Conservation (phyloP, 257 asterid genomes). For the Nicotiana tomentosiformis region DNA sequence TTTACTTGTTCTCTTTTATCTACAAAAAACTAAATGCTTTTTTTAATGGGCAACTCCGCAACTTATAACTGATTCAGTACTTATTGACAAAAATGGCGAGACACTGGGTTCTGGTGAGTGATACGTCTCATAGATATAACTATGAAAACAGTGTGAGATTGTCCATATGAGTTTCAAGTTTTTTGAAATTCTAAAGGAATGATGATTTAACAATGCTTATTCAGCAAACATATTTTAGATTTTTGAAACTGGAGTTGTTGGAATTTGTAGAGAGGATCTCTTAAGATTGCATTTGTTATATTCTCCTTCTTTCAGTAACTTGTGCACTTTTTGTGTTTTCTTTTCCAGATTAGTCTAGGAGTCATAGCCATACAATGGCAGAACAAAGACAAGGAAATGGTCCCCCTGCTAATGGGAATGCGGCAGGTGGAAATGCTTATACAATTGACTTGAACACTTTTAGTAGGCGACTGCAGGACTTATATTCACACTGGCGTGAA, state of each 20-base stretch:
- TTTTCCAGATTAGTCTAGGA: constrained; percentile 9
- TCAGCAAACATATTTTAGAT: not conserved
- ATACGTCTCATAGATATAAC: not conserved
- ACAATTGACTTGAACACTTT: constrained; percentile 42
- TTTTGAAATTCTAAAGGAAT: not conserved
- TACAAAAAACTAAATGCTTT: not conserved
- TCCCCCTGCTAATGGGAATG: constrained; percentile 28
- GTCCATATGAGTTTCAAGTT: not conserved
- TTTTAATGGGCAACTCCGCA: not conserved
- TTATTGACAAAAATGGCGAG: not conserved
- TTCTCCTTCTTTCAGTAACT: not conserved
- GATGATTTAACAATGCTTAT: not conserved
- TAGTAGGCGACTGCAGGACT: constrained; percentile 31
- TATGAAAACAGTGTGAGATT: not conserved
- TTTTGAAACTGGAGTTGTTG: not conserved
- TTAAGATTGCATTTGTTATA: not conserved
- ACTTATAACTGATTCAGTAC: not conserved
- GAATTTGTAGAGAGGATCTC: not conserved
- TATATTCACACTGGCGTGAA: constrained; percentile 47
- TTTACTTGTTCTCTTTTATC: not conserved
- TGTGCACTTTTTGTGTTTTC: constrained; percentile 11
- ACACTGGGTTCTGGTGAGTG: not conserved
- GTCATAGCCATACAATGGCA: constrained; percentile 29
- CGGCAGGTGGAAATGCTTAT: constrained; percentile 29
- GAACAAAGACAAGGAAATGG: constrained; percentile 36